Conservation (phyloP, 805 yeast species). For the Myxozyma lipomycoides region DNA sequence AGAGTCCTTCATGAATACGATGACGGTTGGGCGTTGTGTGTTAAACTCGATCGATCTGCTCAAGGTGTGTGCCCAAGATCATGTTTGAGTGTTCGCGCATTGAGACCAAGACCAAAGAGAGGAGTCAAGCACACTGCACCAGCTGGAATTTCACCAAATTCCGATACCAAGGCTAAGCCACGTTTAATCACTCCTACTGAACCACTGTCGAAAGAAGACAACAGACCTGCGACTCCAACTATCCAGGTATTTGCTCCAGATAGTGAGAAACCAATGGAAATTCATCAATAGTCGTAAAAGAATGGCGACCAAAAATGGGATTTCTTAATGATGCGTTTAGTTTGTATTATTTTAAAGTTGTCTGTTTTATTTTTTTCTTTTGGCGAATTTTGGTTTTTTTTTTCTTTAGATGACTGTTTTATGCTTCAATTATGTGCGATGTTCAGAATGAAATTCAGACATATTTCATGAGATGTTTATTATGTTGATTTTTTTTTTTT, state of each 20-base stretch:
- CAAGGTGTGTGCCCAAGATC: conserved; percentile 28
- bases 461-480: too few species aligned
- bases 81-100: conserved; percentile 23
- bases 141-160: background rate
- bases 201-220: conserved; percentile 2
- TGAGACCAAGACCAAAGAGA: conserved; percentile 27
- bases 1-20: conserved; percentile 31
- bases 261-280: conserved; percentile 19
- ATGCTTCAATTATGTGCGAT: too few species aligned
- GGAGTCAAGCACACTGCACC: conserved; percentile 9
- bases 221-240: conserved; percentile 22
- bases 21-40: conserved; percentile 31
- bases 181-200: conserved; percentile 10
- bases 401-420: background rate
- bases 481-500: background rate
- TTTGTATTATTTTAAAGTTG: background rate
- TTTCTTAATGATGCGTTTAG: too few species aligned
- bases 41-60: conserved; percentile 26
- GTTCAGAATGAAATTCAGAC: too few species aligned
- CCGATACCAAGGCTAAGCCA: conserved; percentile 1
- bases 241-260: conserved; percentile 28
- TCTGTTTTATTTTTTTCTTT: background rate
- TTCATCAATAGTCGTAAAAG: background rate
- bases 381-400: background rate
- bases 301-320: too few species aligned